Evolutionary conservation across 192 early-diverging fungal species (phyloP).

Genomic region (Backusella parvicylindrica): DNA sequence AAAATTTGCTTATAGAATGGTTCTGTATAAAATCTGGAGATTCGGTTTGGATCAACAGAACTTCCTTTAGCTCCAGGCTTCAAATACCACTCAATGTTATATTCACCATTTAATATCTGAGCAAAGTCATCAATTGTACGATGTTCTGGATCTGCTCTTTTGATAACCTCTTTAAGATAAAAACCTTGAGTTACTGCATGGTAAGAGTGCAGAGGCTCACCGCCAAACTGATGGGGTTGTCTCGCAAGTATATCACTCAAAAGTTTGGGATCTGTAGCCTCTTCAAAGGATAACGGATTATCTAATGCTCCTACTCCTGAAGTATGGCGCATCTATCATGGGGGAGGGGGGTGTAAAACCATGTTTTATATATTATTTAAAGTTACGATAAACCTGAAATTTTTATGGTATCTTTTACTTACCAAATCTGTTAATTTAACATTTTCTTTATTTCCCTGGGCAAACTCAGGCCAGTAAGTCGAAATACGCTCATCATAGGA

Average conservation of each 20-base stretch:
- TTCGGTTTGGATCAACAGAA: constrained; percentile 7
- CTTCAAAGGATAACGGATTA: constrained; percentile 37
- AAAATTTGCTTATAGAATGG: neutral
- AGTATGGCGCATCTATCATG: constrained; percentile 47
- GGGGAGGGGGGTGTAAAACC: neutral
- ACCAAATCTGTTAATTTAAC: constrained; percentile 58
- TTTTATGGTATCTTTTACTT: neutral
- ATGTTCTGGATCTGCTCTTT: constrained; percentile 53
- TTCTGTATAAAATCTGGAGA: constrained; percentile 4
- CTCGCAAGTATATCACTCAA: constrained; percentile 49
- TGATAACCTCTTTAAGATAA: constrained; percentile 73
- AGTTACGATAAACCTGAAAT: neutral
- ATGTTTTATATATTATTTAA: neutral
- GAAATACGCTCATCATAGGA: constrained; percentile 48
- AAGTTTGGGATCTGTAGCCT: constrained; percentile 46
- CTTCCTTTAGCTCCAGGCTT: constrained; percentile 4
- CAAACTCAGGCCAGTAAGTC: constrained; percentile 76
- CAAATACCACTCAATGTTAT: constrained; percentile 57
- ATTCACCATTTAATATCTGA: constrained; percentile 53
- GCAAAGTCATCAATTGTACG: constrained; percentile 59
- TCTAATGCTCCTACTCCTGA: constrained; percentile 65
- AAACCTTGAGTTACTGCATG: constrained; percentile 65
- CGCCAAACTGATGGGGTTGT: constrained; percentile 66
- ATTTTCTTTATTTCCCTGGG: constrained; percentile 60
- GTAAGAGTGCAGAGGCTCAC: constrained; percentile 47